These are phyloP conservation scores for Mortierella sp. DNA, from an alignment of 371 early-diverging fungal genomes.

Conservation along the genomic window DNA sequence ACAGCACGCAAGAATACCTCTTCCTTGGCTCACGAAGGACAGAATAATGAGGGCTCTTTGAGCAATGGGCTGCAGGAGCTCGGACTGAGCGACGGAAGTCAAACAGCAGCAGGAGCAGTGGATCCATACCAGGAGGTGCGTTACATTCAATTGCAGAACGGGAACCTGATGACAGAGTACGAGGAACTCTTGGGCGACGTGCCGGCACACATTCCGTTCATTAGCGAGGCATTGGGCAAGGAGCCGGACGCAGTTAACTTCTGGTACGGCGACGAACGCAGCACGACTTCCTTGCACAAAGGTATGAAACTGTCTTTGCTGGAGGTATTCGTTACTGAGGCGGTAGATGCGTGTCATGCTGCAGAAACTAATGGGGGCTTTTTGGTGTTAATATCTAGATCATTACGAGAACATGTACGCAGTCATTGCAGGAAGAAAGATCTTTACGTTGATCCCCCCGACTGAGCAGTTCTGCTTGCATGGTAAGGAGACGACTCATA, in stretches of 20 bases:
- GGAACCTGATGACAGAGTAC: constrained; percentile 72
- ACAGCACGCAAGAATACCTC: not conserved
- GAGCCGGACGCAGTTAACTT: constrained; percentile 84
- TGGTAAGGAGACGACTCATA: constrained; percentile 52
- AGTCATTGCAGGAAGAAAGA: constrained; percentile 79
- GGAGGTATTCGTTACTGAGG: no score
- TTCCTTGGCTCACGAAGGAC: constrained; percentile 21
- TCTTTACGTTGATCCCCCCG: constrained; percentile 79
- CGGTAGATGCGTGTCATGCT: no score
- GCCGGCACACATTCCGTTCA: constrained; percentile 71
- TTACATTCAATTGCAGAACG: constrained; percentile 82
- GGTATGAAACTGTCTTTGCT: constrained; percentile 21
- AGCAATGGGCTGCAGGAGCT: not conserved
- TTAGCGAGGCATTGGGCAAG: constrained; percentile 71
- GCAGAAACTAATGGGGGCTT: not conserved
- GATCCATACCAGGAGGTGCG: constrained; percentile 60
- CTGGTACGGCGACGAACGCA: constrained; percentile 79
- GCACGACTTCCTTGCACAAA: constrained; percentile 81
- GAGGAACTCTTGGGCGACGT: constrained; percentile 68
- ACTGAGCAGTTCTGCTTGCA: constrained; percentile 77
- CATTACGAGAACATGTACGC: constrained; percentile 87
- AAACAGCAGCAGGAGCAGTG: no score
- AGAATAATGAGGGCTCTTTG: constrained; percentile 10
- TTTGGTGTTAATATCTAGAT: constrained; percentile 52
- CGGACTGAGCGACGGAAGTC: not conserved